Base-by-base conservation (phyloP, 2,329 filamentous ascomycete species). In the Lithohypha guttulata region DNA sequence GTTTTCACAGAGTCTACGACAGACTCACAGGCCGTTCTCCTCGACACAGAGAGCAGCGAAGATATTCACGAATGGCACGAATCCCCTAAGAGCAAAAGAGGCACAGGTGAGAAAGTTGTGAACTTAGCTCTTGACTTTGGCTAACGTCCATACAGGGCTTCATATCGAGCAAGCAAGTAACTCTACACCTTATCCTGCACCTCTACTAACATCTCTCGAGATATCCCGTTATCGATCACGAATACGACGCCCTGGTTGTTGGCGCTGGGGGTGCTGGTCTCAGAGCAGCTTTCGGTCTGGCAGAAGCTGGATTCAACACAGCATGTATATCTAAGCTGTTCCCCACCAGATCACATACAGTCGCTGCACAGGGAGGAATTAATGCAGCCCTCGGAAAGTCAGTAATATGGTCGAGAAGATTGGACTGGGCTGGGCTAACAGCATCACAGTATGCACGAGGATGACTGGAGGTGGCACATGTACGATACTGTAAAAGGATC, bases 231-330 rank as follows among this genome's bases (percentile, higher is more conserved):
- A 42, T 46, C 19, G 91, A 96, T 63, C 91, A 98, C 68, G 86
- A 96, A 68, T 96, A 95, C 67, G 91, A 96, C 81, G 89, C 89
- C 47, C 73, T 98, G 54, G 91, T 98, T 45, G 85, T 71, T 39
- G 69, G 69, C 54, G 75, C 75, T 45, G 75, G 75, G 46, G 75
- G 75, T 53, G 73, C 75, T 45, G 75, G 75, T 54, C 62, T 79
- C 27, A 68, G 75, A 53, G 75, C 75, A 36, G 74, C 75, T 42
- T 74, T 79, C 51, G 75, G 75, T 50, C 63, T 79, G 28, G 73
- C 75, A 21, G 74, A 78, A 60, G 70, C 72, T 47, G 75, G 75
- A 6, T 69, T 79, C 53, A 75, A 79, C 50, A 79, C 74, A 44
- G 75, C 75, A 45, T 79, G 75, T 60, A 68, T 79, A 46, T 72